Base-by-base conservation (phyloP, 441 rosid genomes). In the Eutrema salsugineum region DNA sequence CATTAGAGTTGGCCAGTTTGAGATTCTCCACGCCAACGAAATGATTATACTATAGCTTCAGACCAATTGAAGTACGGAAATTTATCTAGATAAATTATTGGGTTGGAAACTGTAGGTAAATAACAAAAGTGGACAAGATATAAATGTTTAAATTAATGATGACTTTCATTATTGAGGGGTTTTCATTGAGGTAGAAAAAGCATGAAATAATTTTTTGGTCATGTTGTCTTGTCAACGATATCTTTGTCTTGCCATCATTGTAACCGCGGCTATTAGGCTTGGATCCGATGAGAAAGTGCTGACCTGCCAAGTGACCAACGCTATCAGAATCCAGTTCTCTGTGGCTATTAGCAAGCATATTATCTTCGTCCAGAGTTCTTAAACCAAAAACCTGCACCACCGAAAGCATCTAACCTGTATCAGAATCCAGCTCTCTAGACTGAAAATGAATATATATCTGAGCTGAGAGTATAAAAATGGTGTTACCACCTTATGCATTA, bases 281-380 rank as follows among this genome's bases (percentile, higher is more conserved):
- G 99, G 99, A 81, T 93, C 96, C 57, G 98, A 95, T 5, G 98
- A 91, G 82, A 95, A 91, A 49, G 98, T 83, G 77, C 97, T 88
- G 85, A 95, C 97, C n/a, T n/a, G n/a, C n/a, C 81, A 95, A 79
- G 81, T 93, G 99, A 82, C 93, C 96, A 69, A 95, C 77, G 38
- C 89, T 81, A 71, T 85, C 79, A 74, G 92, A 78, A 80, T 75
- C 85, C 72, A 82, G 76, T 66, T 83, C 86, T 72, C 71, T 79
- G 15, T 77, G 72, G 72, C 71, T 68, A 71, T 68, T 77, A 35
- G 67, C 78, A 66, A 78, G 72, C 60, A 40, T 60, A 55, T 73
- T 77, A 59, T 83, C 76, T 56, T 80, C 80, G 68, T 72, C 83
- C 55, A 82, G 80, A 79, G 78, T 81, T 62, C 86, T 81, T 76